phyloP scores from a whole-genome alignment of 805 yeast species.

The Schwanniomyces polymorphus region DNA sequence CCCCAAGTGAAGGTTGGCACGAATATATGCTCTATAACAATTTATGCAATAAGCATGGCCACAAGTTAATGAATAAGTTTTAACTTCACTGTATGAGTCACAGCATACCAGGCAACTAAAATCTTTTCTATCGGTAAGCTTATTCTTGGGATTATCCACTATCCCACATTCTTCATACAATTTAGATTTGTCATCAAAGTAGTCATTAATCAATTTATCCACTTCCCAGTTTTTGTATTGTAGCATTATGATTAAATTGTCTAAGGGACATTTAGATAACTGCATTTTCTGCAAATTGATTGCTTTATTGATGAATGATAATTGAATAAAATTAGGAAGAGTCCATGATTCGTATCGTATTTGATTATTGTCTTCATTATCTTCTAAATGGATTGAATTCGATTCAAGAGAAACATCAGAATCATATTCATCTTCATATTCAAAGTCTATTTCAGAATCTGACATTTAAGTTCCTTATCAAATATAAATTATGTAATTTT shows the following conservation, averaged over 20 bases:
- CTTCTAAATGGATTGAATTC: neutral
- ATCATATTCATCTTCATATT: conserved; percentile 10
- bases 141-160: conserved; percentile 7
- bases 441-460: conserved; percentile 8
- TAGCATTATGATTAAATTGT: conserved; percentile 34
- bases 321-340: conserved; percentile 21
- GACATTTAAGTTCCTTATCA: conserved; percentile 1
- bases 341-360: conserved; percentile 26
- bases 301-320: conserved; percentile 21
- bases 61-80: conserved; percentile 59
- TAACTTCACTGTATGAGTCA: conserved; percentile 41
- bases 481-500: neutral
- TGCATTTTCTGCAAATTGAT: conserved; percentile 18
- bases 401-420: conserved; percentile 15
- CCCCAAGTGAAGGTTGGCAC: conserved; percentile 42
- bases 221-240: conserved; percentile 40
- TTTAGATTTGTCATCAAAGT: conserved; percentile 27
- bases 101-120: conserved; percentile 73
- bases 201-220: conserved; percentile 37
- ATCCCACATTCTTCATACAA: conserved; percentile 31
- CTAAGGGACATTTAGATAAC: conserved; percentile 26
- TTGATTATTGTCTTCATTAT: neutral
- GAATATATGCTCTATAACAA: conserved; percentile 67
- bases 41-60: conserved; percentile 66
- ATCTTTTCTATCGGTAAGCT: conserved; percentile 8